Base-by-base conservation (phyloP, 1,139 yeast species). In the Taphrina wiesneri region DNA sequence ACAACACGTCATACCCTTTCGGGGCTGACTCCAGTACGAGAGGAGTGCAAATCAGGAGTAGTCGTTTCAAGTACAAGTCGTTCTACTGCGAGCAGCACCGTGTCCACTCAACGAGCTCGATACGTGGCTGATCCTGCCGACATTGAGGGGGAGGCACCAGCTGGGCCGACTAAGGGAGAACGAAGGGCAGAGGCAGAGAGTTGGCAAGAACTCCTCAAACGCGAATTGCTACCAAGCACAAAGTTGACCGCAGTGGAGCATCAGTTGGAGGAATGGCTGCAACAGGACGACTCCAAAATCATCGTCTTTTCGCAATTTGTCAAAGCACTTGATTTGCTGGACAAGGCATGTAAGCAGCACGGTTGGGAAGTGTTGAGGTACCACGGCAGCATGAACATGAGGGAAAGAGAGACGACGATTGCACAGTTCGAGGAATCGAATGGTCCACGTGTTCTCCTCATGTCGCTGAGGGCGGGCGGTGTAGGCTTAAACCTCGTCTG, bases 281-380 rank as follows among this genome's bases (percentile, higher is more conserved):
- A 96, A 36, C 96, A 91, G 74, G 81, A 86, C 30, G 90, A 86
- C 71, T 93, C 98, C 71, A 95, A 93, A 75, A 88, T 96, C 0
- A 93, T 95, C 79, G 98, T 93, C 19, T 93, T 93, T 74, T 91
- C 97, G 0, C 99, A 93, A 76, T 93, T 93, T 76, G 93, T 99
- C 0, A 88, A 96, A 54, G 93, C 93, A 97, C 79, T 93, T 68
- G 99, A 93, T 76, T 79, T 93, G 65, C 91, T 93, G 15, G 98
- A 90, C 36, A 92, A 93, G 75, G 78, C 93, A 65, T 59, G 63
- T 25, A 25, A 46, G 21, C 15, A 3, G 47, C 11, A 25, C 47
- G 63, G 32, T 3, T 59, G 56, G 56, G 34, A 36, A 13, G 19
- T 30, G 34, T 34, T 59, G 54, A 56, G 63, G 17, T 59, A 59